A percentile compares a stretch with the other conserved stretches of the same genome.
These are phyloP conservation scores for Chaetomium tenue DNA, from an alignment of 495 filamentous ascomycete species.

Conservation along the genomic window DNA sequence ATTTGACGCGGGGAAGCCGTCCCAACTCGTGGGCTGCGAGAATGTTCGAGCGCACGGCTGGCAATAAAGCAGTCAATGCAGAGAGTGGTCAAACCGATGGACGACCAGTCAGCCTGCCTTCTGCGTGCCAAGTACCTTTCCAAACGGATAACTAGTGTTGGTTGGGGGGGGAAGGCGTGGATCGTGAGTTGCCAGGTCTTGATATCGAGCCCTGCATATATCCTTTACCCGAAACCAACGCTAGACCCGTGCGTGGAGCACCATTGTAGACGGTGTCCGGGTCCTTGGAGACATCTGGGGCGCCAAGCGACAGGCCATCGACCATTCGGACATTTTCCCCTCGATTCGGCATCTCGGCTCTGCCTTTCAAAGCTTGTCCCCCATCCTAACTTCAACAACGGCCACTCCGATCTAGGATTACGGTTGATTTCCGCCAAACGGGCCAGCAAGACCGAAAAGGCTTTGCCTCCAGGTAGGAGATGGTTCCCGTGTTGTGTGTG, in stretches of 20 bases:
- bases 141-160: background rate
- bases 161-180: background rate
- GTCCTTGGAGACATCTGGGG: conserved; percentile 25
- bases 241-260: conserved; percentile 4
- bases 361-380: conserved; percentile 9
- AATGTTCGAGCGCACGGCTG: conserved; percentile 23
- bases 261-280: conserved; percentile 19
- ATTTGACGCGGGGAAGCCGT: conserved; percentile 27
- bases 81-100: background rate
- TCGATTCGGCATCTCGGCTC: conserved; percentile 9
- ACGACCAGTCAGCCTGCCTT: background rate
- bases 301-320: background rate
- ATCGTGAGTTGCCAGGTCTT: background rate
- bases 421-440: background rate
- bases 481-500: background rate
- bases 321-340: conserved; percentile 30
- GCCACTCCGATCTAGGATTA: background rate
- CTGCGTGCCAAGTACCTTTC: background rate
- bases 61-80: conserved; percentile 33
- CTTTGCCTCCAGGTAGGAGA: background rate
- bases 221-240: conserved; percentile 23
- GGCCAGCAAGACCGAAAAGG: background rate
- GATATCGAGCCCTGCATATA: conserved; percentile 17
- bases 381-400: background rate
- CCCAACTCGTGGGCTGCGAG: conserved; percentile 23